Conservation (phyloP, 306 rosid species). For the Malus orientalis region DNA sequence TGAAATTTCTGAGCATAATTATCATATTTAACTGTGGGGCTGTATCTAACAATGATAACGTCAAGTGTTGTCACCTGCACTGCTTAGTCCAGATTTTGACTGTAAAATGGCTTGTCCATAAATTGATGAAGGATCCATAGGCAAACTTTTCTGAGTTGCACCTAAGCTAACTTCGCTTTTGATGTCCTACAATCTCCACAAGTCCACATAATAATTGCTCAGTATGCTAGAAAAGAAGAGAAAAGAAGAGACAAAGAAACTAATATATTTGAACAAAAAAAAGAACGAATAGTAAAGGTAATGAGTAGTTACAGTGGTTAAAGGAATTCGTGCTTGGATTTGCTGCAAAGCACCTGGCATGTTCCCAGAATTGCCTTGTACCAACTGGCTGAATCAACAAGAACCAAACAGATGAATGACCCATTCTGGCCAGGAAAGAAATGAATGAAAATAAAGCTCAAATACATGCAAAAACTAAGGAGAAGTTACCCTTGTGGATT, state of each 20-base stretch:
- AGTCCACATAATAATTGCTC: conserved; percentile 22
- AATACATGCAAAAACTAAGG: neutral
- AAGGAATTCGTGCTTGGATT: conserved; percentile 68
- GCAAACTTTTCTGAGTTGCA: conserved; percentile 65
- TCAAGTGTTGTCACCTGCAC: conserved; percentile 46
- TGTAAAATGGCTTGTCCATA: conserved; percentile 82
- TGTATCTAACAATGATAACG: neutral
- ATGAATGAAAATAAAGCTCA: neutral
- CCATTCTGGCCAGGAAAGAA: neutral
- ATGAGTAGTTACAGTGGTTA: conserved; percentile 46
- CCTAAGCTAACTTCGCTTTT: conserved; percentile 64
- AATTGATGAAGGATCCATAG: conserved; percentile 78
- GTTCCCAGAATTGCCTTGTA: conserved; percentile 73
- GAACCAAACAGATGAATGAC: conserved; percentile 11
- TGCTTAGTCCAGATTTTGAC: conserved; percentile 78
- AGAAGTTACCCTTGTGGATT: conserved; percentile 59
- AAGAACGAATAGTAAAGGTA: conserved; percentile 6
- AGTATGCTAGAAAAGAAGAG: conserved; percentile 16
- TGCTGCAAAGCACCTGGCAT: conserved; percentile 79
- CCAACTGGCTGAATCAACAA: conserved; percentile 66
- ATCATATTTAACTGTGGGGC: neutral
- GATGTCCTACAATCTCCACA: conserved; percentile 49
- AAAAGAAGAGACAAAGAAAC: conserved; percentile 12
- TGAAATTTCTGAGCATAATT: neutral
- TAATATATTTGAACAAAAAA: neutral